Evolutionary conservation across 2,329 filamentous ascomycete genomes (phyloP), one percentile per base, ranked within the genome.

Genomic region (Sporothrix brunneoviolacea): DNA sequence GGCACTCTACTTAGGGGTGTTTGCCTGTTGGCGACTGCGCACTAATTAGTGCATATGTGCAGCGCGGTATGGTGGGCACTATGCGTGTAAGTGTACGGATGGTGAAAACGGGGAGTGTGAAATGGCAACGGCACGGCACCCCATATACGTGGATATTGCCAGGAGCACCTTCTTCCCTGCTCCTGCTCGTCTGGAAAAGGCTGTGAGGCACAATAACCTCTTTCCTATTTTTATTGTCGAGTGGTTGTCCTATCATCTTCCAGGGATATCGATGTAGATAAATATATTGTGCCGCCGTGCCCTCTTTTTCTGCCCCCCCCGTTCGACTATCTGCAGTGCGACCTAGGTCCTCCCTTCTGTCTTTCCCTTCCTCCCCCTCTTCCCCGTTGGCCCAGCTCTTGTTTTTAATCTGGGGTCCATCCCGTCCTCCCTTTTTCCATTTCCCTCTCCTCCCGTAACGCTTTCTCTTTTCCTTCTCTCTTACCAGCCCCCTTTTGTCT

Each of bases 211-310:
- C 30, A 38, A 50, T 45, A 45, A 45, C 44, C 48, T 33, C 48
- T 41, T 50, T 50, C 48, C 48, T 50, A 28, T 37, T 50, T 45
- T 45, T 15, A 50, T 43, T 18, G 15, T 30, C 18, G 24, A 37
- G 39, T 10, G 38, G 19, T 15, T 27, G 21, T 27, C 33, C 39
- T 32, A 32, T 7, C 28, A 7, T 3, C 13, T 12, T 9, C 44
- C 15, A 42, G 15, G 18, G 40, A 44, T 32, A 50, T 39, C 16
- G 10, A 49, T 36, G 38, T 21, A 40, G 24, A 37, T 27, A 21
- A n/a, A 28, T 19, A 24, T 46, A 38, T 37, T 33, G 43, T 46
- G 33, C 43, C 43, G 22, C 33, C 22, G 9, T 42, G 24, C 39
- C 21, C 36, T 27, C 42, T 27, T 16, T 44, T 15, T 32, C 8